Conservation (phyloP, 2,329 filamentous ascomycete genomes). For the Venturia oleaginea region DNA sequence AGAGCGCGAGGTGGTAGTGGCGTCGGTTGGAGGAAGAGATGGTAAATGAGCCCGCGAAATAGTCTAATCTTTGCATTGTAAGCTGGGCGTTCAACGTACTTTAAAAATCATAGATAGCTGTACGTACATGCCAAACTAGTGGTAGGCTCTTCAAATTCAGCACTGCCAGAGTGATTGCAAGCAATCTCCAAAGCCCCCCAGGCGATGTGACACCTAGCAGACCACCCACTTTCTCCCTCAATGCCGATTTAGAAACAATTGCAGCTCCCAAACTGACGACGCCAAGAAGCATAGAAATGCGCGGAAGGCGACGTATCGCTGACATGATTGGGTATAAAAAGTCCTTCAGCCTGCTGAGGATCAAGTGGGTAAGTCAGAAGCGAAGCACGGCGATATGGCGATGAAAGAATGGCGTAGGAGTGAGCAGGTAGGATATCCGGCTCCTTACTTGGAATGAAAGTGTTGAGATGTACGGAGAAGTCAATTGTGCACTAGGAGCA, state of each 20-base stretch:
- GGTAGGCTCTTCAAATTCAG: conserved; percentile 68
- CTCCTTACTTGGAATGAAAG: background rate
- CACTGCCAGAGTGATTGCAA: conserved; percentile 39
- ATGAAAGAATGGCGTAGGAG: background rate
- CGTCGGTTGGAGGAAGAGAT: conserved; percentile 36
- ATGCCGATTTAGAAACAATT: background rate
- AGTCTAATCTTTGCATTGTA: conserved; percentile 32
- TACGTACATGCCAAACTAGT: conserved; percentile 63
- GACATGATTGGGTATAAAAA: conserved; percentile 5
- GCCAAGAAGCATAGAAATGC: conserved; percentile 6
- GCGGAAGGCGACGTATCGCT: conserved; percentile 9
- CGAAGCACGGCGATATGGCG: background rate
- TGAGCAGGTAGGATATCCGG: background rate
- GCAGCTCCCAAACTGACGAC: background rate
- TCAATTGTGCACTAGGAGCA: background rate
- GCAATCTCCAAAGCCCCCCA: conserved; percentile 25
- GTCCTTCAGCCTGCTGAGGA: conserved; percentile 5
- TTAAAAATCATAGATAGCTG: background rate
- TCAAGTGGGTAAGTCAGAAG: background rate
- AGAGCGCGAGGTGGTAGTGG: conserved; percentile 49
- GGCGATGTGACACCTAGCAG: conserved; percentile 1
- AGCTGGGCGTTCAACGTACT: background rate
- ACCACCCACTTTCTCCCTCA: background rate
- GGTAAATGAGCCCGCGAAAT: conserved; percentile 37
- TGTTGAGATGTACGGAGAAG: conserved; percentile 4